Evolutionary conservation across 2,329 filamentous ascomycete genomes (phyloP), one percentile per base, ranked within the genome.

Genomic region (Elsinoe batatas): DNA sequence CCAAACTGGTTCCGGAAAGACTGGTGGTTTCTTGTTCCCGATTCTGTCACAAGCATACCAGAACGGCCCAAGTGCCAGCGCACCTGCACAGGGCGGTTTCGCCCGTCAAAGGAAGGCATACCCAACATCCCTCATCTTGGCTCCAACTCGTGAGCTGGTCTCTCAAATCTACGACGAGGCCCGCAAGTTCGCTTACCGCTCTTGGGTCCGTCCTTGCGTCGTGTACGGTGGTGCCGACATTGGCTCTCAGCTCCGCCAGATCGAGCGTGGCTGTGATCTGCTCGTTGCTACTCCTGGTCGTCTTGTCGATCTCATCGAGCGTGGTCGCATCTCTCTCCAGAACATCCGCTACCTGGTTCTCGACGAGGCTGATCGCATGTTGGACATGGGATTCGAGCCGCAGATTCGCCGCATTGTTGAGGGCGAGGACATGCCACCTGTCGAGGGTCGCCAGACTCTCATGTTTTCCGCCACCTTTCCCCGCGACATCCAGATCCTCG

Each of bases 381-480:
- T 97, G 57, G 93, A 98, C 69, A 97, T 98, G 93, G 93, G 93
- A 12, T 98, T 98, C 80, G 93, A 98, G 79, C 93, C 93, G 67
- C 93, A 98, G 77, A 98, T 98, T 70, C 91, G 93, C 68, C 88
- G 91, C 67, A 97, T 98, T 67, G 93, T 98, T 44, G 91, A 97
- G 75, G 90, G 90, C 59, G 93, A 97, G 76, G 93, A 98, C 67
- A 98, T 98, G 93, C 93, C 93, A 57, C 73, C 74, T 54, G 88
- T 91, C 59, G 76, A 83, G 62, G 77, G 80, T 65, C 91, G 93
- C 68, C 93, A 98, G 76, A 98, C 93, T 56, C 91, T 98, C 79
- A 98, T 98, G 93, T 98, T 98, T 73, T 98, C 93, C 38, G 93
- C 93, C 72, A 98, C 93, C 59, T 98, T 98, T 82, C 93, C 93